These are phyloP conservation scores for Trametes sp. DNA, from an alignment of 1,284 basidiomycete species.

Conservation along the genomic window DNA sequence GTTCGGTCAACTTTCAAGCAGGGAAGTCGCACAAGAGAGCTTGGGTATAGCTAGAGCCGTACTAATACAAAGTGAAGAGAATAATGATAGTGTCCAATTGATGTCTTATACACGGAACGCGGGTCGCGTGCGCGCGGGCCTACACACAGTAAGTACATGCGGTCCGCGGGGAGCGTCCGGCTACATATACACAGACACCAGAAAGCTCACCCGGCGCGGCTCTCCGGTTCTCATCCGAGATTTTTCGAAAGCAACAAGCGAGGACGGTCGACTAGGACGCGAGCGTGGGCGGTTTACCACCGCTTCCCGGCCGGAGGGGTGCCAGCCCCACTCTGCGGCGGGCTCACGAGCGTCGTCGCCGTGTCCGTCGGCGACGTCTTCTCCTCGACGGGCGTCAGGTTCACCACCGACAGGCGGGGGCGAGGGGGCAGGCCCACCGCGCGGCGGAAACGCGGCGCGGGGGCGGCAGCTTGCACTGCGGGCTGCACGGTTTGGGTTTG, in stretches of 20 bases:
- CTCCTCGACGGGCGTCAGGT: slow-evolving; percentile 41
- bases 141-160: slow-evolving; percentile 6
- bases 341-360: slow-evolving; percentile 19
- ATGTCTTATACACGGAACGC: slow-evolving; percentile 15
- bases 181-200: background rate
- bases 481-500: background rate
- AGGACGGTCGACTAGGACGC: background rate
- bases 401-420: slow-evolving; percentile 45
- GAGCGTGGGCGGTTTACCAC: no score
- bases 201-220: slow-evolving; percentile 2
- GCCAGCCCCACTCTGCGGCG: slow-evolving; percentile 27
- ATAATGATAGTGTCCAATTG: slow-evolving; percentile 28
- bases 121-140: slow-evolving; percentile 1
- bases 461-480: background rate
- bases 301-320: slow-evolving; percentile 25
- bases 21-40: no score
- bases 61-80: slow-evolving; percentile 14
- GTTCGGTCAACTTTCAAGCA: no score
- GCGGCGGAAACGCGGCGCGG: slow-evolving; percentile 28
- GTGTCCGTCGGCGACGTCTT: slow-evolving; percentile 29
- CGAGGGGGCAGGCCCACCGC: slow-evolving; percentile 40
- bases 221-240: background rate
- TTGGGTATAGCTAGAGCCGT: background rate
- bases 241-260: no score
- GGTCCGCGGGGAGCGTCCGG: background rate